phyloP scores from a whole-genome alignment of 2,329 filamentous ascomycete genomes.

The Nannizzia gypsea region DNA sequence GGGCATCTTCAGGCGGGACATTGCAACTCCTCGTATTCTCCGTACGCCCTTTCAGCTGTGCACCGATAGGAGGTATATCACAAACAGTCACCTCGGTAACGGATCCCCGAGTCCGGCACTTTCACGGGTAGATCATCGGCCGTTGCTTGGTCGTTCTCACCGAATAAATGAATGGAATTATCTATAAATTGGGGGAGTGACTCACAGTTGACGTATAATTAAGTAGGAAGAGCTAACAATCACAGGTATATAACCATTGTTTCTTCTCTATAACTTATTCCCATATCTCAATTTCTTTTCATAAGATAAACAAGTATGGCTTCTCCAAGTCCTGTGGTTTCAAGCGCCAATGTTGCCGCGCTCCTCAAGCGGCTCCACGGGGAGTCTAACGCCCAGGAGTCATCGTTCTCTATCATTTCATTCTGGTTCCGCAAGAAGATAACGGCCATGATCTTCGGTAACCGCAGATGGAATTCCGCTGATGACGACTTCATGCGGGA shows the following conservation, averaged over 20 bases:
- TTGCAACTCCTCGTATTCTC: not conserved
- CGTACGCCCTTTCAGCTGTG: not conserved
- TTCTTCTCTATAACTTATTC: not conserved
- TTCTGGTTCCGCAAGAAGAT: conserved; percentile 15
- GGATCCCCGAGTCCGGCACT: not conserved
- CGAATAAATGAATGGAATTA: not conserved
- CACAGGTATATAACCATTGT: not conserved
- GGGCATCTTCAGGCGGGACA: no score
- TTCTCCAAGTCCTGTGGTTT: conserved; percentile 9
- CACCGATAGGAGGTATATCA: not conserved
- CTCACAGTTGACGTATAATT: not conserved
- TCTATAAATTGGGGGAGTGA: not conserved
- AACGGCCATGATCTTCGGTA: conserved; percentile 7
- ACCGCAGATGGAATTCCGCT: conserved; percentile 8
- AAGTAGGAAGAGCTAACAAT: not conserved
- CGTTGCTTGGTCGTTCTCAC: not conserved
- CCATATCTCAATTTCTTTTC: not conserved
- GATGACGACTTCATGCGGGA: conserved; percentile 38
- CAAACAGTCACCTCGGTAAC: not conserved
- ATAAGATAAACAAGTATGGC: conserved; percentile 7
- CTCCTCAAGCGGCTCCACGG: conserved; percentile 25
- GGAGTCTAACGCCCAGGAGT: conserved; percentile 25
- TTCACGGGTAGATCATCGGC: not conserved
- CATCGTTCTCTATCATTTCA: conserved; percentile 17
- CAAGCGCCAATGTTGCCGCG: conserved; percentile 14